These are phyloP conservation scores for Fusarium avenaceum DNA, from an alignment of 2,329 filamentous ascomycete genomes.

Conservation along the genomic window DNA sequence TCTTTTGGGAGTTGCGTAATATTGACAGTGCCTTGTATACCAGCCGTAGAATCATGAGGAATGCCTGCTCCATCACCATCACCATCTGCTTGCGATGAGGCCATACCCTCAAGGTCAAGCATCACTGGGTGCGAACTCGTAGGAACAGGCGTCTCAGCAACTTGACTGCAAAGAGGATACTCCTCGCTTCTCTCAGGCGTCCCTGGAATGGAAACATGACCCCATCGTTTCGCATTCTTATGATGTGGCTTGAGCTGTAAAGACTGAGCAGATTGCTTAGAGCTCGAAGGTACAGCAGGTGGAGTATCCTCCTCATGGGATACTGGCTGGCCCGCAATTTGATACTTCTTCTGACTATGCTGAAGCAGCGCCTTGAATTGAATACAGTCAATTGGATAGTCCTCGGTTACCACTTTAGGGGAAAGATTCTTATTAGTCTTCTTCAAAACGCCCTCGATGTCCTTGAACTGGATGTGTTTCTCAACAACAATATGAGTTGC, in stretches of 20 bases:
- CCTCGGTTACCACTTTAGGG: conserved; percentile 73
- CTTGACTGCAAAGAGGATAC: conserved; percentile 45
- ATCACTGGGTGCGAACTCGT: conserved; percentile 48
- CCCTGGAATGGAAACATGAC: conserved; percentile 55
- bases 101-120: conserved; percentile 39
- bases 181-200: conserved; percentile 57
- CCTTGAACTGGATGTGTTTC: conserved; percentile 71
- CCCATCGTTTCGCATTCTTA: conserved; percentile 55
- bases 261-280: conserved; percentile 53
- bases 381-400: conserved; percentile 78
- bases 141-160: conserved; percentile 32
- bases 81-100: conserved; percentile 7
- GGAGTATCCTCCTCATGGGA: background rate
- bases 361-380: conserved; percentile 70
- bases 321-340: conserved; percentile 64
- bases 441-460: conserved; percentile 68
- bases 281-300: conserved; percentile 15
- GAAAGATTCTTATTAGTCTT: conserved; percentile 42
- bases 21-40: background rate
- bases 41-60: background rate
- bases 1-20: background rate
- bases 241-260: conserved; percentile 64
- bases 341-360: conserved; percentile 70
- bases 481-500: conserved; percentile 89
- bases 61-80: background rate